Evolutionary conservation across 805 yeast species (phyloP).

Genomic region (Candida glaebosa): DNA sequence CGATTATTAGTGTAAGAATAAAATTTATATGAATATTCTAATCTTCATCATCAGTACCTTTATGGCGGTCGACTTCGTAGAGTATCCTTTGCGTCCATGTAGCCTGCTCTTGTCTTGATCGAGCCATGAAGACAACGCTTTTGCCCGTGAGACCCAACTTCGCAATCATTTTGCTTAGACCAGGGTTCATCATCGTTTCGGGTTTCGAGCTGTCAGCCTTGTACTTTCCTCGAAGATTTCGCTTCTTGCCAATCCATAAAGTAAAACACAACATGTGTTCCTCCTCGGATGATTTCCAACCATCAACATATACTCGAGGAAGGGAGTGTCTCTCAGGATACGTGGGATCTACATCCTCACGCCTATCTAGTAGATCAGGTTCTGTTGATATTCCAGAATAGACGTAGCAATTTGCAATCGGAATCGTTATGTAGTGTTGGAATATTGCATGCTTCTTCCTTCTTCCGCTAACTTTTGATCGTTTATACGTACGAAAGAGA

Average conservation of each 20-base stretch:
- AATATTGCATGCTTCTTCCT: constrained; percentile 48
- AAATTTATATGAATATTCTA: too few relatives aligned
- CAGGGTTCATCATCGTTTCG: constrained; percentile 35
- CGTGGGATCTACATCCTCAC: constrained; percentile 42
- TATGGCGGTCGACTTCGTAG: constrained; percentile 44
- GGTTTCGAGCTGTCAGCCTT: constrained; percentile 11
- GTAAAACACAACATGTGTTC: constrained; percentile 76
- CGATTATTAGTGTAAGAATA: too few relatives aligned
- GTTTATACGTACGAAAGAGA: constrained; percentile 48
- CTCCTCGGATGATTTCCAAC: constrained; percentile 80
- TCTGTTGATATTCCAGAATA: constrained; percentile 67
- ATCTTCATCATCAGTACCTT: constrained; percentile 8
- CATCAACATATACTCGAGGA: constrained; percentile 77
- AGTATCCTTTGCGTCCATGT: constrained; percentile 62
- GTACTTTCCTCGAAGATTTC: constrained; percentile 33
- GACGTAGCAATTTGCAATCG: constrained; percentile 66
- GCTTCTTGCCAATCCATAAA: constrained; percentile 74
- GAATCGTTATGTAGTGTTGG: constrained; percentile 53
- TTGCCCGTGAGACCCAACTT: constrained; percentile 66
- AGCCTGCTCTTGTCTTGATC: constrained; percentile 81
- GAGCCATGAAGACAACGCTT: constrained; percentile 70
- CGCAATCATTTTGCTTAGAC: constrained; percentile 42
- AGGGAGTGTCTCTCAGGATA: constrained; percentile 55
- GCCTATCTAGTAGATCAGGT: constrained; percentile 50
- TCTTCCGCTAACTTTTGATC: constrained; percentile 45